Evolutionary conservation across 75 land plant species (phyloP), one percentile per base, ranked within the genome.

Genomic region (Sequoia sempervirens): DNA sequence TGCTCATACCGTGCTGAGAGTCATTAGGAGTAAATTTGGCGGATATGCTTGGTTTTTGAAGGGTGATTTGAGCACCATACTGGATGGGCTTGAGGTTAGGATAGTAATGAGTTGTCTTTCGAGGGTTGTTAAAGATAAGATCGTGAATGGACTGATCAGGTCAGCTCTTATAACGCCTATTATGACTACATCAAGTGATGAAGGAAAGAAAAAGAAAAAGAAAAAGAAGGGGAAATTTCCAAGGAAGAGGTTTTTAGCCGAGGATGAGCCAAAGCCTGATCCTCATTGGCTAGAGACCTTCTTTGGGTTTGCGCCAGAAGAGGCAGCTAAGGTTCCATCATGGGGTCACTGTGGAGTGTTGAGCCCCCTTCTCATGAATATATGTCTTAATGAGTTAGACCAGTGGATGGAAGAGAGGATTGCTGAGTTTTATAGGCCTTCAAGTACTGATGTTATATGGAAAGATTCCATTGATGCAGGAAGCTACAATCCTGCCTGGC

Each of bases 241-340:
- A 69, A 91, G 83, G 87, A 92, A 92, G 91, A 93, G 87, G 88
- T 66, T 88, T 40, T 40, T 93, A 81, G 84, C 84, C 6, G 93
- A 88, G 53, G 86, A 93, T 81, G 95, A 94, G 90, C 92, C 94
- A 7, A 95, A 93, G 80, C 97, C 95, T 5, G 93, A 93, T 70
- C 97, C 95, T 1, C 93, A 90, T 82, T 95, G 97, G 97, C 82
- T 95, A 75, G 89, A 95, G 69, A 91, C 90, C 20, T 92, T 95
- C 84, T 92, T 89, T 58, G 85, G 82, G 70, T 93, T 95, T 84
- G 95, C 94, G 5, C 97, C 97, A 0, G 86, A 91, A 66, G 97
- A 95, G 70, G 93, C 95, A 26, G 80, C 52, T 0, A 86, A 83
- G 83, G 87, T 90, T 30, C 92, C 95, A 2, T 72, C 45, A 47